These are phyloP conservation scores for Solanum piurae DNA, from an alignment of 257 asterid genomes.

Conservation along the genomic window DNA sequence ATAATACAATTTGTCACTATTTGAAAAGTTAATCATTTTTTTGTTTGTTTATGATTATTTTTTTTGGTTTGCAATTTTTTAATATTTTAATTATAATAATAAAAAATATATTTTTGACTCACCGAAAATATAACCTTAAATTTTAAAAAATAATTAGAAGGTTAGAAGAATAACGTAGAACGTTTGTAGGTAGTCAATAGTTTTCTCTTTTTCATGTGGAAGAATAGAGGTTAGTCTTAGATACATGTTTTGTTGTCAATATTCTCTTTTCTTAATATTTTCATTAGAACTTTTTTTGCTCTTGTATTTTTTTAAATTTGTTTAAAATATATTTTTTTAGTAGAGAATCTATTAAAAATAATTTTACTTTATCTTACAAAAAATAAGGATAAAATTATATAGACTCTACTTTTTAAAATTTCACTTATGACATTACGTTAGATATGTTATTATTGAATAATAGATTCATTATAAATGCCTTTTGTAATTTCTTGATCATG, in stretches of 20 bases:
- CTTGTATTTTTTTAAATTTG: no score
- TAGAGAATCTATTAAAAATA: no score
- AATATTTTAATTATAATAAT: background rate
- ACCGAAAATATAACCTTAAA: background rate
- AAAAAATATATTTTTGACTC: background rate
- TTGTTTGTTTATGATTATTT: background rate
- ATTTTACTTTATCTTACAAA: no score
- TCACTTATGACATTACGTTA: no score
- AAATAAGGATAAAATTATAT: no score
- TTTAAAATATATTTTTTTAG: no score
- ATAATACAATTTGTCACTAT: background rate
- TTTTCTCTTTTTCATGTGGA: background rate
- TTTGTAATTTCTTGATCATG: background rate
- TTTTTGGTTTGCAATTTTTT: background rate
- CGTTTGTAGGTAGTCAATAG: background rate
- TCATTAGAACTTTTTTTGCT: background rate
- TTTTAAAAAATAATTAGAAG: background rate
- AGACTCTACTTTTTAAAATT: background rate
- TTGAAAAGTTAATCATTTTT: background rate
- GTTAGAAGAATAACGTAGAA: background rate
- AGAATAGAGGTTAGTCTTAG: background rate
- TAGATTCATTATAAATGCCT: background rate
- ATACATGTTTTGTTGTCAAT: no score
- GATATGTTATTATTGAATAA: background rate
- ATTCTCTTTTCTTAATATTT: background rate